Evolutionary conservation across 176 grass and related monocot genomes (phyloP), one percentile per base, ranked within the genome.

Genomic region (Musa troglodytarum): DNA sequence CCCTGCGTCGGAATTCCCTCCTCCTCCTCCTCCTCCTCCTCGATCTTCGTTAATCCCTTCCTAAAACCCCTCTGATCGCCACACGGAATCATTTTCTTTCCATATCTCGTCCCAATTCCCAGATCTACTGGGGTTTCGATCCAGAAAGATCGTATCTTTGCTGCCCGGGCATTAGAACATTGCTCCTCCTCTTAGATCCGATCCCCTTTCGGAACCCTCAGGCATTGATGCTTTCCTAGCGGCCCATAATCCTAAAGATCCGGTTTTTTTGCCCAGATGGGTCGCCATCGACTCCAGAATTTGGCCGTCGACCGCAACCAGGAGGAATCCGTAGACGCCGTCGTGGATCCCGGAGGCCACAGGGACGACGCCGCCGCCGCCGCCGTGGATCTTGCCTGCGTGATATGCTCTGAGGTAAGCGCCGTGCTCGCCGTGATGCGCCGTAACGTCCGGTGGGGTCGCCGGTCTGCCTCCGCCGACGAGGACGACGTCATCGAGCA

Each of bases 351-450:
- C 50, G 52, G 21, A 7, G 34, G 49, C 0, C 50, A 43, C 34
- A 43, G 34, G 34, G 4, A 43, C 34, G 34, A 3, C 34, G 34
- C 34, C 57, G 8, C 57, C 59, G 4, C 28, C 8, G 49, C 63
- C 17, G 77, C 53, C 1, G 84, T 88, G 8, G 88, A 76, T 11
- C 83, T 94, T 25, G 87, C 96, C 69, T 95, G 88, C 95, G 81
- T 86, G 34, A 84, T 99, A 81, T 84, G 83, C 22, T 76, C 90
- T 17, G 85, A 94, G 86, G 92, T 88, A 21, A 87, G 90, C 81
- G 65, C 91, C 25, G 95, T 99, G 55, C 90, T 99, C 7, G 84
- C 95, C 75, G 84, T 92, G 63, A 91, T 94, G 90, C 95, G 95
- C 15, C 86, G 88, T 0, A 82, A 87, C 69, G 82, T 89, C 62